Evolutionary conservation across 352 stramenopile species (phyloP).

Genomic region (Peronospora tabacina): DNA sequence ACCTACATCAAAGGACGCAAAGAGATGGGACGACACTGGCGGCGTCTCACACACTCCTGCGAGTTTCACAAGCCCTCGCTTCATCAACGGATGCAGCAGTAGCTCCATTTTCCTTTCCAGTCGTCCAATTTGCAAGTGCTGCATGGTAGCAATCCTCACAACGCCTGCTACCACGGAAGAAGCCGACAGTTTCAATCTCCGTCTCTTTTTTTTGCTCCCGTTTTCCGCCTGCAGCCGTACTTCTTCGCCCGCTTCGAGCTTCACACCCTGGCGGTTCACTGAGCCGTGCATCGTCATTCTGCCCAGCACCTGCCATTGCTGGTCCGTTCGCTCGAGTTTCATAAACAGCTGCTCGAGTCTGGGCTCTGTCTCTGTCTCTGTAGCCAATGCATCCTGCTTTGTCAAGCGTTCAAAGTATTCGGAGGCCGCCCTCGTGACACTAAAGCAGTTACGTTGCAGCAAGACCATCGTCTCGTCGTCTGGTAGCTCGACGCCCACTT

Average conservation of each 20-base stretch:
- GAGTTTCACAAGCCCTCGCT: conserved; percentile 42
- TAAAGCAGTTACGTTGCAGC: conserved; percentile 68
- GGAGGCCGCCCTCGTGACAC: conserved; percentile 54
- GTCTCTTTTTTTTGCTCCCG: conserved; percentile 63
- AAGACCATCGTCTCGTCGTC: conserved; percentile 43
- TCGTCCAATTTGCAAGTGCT: conserved; percentile 45
- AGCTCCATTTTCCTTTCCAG: conserved; percentile 56
- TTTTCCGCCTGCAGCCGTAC: conserved; percentile 63
- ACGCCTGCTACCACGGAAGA: conserved; percentile 27
- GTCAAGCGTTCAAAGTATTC: conserved; percentile 64
- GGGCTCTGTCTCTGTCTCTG: conserved; percentile 16
- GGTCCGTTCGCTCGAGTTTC: conserved; percentile 10
- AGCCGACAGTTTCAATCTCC: conserved; percentile 22
- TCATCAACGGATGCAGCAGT: conserved; percentile 56
- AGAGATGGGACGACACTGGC: conserved; percentile 45
- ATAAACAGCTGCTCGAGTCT: conserved; percentile 33
- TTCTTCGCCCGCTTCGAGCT: conserved; percentile 34
- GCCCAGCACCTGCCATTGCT: conserved; percentile 38
- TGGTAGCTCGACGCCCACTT: conserved; percentile 64
- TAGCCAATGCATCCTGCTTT: conserved; percentile 2
- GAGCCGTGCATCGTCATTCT: conserved; percentile 36
- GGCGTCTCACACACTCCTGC: conserved; percentile 40
- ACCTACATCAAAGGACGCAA: conserved; percentile 55
- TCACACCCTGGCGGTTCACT: conserved; percentile 39
- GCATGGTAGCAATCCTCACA: conserved; percentile 45